A percentile compares a stretch with the other conserved stretches of the same genome.
These are phyloP conservation scores for Dactylellina haptotyla DNA, from an alignment of 2,329 filamentous ascomycete genomes.

Conservation along the genomic window DNA sequence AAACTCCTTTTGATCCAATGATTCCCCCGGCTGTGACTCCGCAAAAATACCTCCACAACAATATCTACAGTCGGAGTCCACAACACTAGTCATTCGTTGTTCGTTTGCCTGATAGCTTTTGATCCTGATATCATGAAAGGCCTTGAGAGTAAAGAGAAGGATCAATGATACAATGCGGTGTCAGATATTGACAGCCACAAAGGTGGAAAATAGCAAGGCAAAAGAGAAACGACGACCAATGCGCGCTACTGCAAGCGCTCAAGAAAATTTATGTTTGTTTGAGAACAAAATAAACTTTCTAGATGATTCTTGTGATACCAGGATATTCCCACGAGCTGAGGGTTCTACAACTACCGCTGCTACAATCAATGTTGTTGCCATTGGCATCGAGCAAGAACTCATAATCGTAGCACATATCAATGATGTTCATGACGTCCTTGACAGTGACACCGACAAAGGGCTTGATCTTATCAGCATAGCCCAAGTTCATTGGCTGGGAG, in stretches of 20 bases:
- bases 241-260: no score
- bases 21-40: not conserved
- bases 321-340: no score
- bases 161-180: no score
- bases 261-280: no score
- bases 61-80: constrained; percentile 36
- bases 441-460: constrained; percentile 56
- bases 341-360: no score
- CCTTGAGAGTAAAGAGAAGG: not conserved
- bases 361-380: no score
- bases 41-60: not conserved
- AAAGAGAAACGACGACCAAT: no score
- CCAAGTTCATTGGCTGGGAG: constrained; percentile 59
- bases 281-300: no score
- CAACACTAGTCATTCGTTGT: not conserved
- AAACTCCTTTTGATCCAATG: constrained; percentile 19
- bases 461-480: constrained; percentile 56
- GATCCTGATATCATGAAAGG: not conserved
- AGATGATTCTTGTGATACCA: no score
- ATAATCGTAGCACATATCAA: constrained; percentile 57
- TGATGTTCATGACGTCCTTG: constrained; percentile 59
- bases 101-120: not conserved
- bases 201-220: no score
- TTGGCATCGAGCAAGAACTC: no score
- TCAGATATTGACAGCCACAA: no score